Evolutionary conservation across 202 grass and related monocot genomes (phyloP).

Genomic region (Brachypodium distachyon): DNA sequence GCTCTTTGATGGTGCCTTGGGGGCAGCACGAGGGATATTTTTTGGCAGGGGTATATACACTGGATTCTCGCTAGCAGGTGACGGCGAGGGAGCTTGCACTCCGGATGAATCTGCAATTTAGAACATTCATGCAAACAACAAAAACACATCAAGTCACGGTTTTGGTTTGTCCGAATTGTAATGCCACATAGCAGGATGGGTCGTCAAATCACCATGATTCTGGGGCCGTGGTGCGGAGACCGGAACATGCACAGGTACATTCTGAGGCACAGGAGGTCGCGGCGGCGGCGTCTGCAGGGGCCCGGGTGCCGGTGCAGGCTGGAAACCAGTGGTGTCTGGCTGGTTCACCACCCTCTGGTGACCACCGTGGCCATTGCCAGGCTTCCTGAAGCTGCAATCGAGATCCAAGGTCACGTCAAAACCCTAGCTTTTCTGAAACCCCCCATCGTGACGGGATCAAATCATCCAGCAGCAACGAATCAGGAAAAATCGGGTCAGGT

Average conservation of each 20-base stretch:
- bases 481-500: not conserved
- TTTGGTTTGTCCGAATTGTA: not conserved
- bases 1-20: conserved; percentile 30
- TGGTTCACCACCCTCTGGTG: conserved; percentile 55
- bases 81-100: not conserved
- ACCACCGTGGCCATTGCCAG: conserved; percentile 44
- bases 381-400: conserved; percentile 62
- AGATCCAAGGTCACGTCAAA: conserved; percentile 30
- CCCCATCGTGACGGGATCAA: not conserved
- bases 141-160: not conserved
- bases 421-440: not conserved
- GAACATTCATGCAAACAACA: conserved; percentile 1
- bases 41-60: conserved; percentile 24
- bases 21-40: conserved; percentile 36
- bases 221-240: conserved; percentile 17
- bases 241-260: conserved; percentile 1
- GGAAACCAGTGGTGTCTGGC: conserved; percentile 35
- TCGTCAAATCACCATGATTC: conserved; percentile 33
- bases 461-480: not conserved
- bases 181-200: not conserved
- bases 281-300: conserved; percentile 19
- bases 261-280: conserved; percentile 35
- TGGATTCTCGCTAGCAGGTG: conserved; percentile 25
- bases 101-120: conserved; percentile 14
- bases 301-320: conserved; percentile 31